Evolutionary conservation across 441 rosid genomes (phyloP).

Genomic region (Populus tomentosa): DNA sequence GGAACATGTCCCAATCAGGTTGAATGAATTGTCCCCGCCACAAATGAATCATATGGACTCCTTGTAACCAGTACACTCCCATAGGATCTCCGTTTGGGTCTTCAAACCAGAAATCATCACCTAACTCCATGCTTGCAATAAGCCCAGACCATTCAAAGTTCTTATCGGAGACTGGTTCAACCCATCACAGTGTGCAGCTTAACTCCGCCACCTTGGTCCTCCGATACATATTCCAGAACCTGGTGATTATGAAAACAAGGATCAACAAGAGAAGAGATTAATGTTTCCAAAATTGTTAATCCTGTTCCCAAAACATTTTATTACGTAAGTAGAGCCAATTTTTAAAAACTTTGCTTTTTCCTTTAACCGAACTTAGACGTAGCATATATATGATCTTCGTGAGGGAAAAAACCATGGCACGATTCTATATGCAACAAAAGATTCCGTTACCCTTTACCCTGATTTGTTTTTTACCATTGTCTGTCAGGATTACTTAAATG

Average conservation of each 20-base stretch:
- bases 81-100: neutral
- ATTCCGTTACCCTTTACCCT: no score
- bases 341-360: no score
- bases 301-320: no score
- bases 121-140: conserved; percentile 1
- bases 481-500: no score
- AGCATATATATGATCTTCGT: no score
- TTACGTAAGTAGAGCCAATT: no score
- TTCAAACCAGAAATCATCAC: neutral
- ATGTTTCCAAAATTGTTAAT: no score
- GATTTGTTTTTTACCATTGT: no score
- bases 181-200: conserved; percentile 9
- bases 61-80: neutral
- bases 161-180: neutral
- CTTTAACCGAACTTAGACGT: no score
- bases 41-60: neutral
- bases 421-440: no score
- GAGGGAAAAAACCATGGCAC: no score
- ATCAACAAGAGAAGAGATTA: neutral
- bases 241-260: neutral
- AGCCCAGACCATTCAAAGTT: conserved; percentile 14
- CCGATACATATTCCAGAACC: conserved; percentile 1
- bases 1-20: neutral
- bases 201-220: conserved; percentile 18
- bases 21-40: neutral